Evolutionary conservation across 257 asterid species (phyloP).

Genomic region (Catharanthus roseus): DNA sequence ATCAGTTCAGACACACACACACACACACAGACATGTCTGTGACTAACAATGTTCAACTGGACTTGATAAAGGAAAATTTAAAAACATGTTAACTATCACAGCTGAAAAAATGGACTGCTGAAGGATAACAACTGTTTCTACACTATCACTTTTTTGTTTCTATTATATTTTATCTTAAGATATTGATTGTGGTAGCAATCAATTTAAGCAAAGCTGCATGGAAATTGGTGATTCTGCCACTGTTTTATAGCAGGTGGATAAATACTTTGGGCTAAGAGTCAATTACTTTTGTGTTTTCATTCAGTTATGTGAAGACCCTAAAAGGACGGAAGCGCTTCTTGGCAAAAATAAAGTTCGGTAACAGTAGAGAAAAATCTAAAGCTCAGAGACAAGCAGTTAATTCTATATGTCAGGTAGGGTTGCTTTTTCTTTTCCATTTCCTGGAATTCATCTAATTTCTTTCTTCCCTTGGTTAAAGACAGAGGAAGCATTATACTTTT

Average conservation of each 20-base stretch:
- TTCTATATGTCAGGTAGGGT: conserved; percentile 86
- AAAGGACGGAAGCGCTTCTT: conserved; percentile 88
- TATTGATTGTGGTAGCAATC: neutral
- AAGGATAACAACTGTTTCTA: neutral
- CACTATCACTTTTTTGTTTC: neutral
- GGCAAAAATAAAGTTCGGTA: conserved; percentile 80
- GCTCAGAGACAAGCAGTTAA: conserved; percentile 99
- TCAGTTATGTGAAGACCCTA: conserved; percentile 79
- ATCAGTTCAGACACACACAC: too few relatives aligned
- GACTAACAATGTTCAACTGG: neutral
- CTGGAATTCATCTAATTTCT: neutral
- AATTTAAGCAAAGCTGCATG: neutral
- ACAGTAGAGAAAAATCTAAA: conserved; percentile 75
- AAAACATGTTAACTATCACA: neutral
- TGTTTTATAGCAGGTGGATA: neutral
- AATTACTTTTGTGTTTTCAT: conserved; percentile 3
- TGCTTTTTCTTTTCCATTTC: conserved; percentile 18
- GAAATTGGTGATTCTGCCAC: neutral
- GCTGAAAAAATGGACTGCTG: neutral
- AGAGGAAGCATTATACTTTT: conserved; percentile 1
- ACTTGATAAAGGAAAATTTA: neutral
- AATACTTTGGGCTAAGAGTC: neutral
- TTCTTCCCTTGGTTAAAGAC: neutral
- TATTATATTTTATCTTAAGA: neutral
- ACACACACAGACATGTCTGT: too few relatives aligned